Percentiles rank a stretch among this genome's conserved stretches.
phyloP scores from a whole-genome alignment of 208 protist species.

The Porcisia deanei region DNA sequence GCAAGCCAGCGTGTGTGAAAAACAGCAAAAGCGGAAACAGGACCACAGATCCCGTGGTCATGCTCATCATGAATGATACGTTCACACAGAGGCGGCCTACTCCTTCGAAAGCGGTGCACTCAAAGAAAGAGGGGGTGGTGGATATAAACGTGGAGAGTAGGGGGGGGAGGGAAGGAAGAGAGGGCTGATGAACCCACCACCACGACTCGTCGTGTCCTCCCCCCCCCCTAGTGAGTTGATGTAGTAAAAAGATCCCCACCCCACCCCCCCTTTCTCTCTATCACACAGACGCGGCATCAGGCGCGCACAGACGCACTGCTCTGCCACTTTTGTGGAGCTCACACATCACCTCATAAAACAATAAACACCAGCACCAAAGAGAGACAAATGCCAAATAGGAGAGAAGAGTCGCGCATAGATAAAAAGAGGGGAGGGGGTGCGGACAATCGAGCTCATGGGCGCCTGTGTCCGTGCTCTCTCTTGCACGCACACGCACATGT shows the following conservation, averaged over 20 bases:
- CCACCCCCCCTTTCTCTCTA: too few relatives aligned
- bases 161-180: background rate
- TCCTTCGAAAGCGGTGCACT: background rate
- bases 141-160: conserved; percentile 1
- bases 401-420: background rate
- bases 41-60: background rate
- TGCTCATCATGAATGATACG: background rate
- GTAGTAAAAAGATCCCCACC: too few relatives aligned
- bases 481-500: background rate
- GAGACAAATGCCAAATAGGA: background rate
- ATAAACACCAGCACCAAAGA: background rate
- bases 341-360: background rate
- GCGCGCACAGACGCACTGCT: too few relatives aligned
- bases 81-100: background rate
- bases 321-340: too few relatives aligned
- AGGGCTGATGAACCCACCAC: background rate
- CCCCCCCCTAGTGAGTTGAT: background rate
- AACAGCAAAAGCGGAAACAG: background rate
- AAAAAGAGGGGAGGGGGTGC: background rate
- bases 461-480: background rate
- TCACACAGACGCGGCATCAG: too few relatives aligned
- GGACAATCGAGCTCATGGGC: background rate
- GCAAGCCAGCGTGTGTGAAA: background rate
- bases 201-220: background rate
- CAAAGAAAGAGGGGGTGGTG: background rate